Percentiles rank a stretch among this genome's conserved stretches.
These are phyloP conservation scores for Jatropha curcas DNA, from an alignment of 345 rosid species.

Conservation along the genomic window DNA sequence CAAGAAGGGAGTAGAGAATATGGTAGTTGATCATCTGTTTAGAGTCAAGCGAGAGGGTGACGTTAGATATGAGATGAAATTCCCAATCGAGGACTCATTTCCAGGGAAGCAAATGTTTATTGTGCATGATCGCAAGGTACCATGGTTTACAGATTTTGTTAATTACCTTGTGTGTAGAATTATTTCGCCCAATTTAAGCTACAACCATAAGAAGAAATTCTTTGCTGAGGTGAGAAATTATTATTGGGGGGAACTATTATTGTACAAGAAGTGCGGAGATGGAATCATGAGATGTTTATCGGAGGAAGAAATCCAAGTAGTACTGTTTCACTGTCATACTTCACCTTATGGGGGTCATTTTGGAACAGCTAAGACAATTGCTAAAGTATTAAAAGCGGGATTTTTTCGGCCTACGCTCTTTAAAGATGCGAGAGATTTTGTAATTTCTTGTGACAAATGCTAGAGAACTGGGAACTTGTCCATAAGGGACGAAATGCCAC, in stretches of 20 bases:
- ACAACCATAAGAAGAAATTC: not conserved
- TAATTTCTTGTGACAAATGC: not conserved
- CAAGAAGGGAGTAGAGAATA: too few relatives aligned
- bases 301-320: not conserved
- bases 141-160: not conserved
- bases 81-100: not conserved
- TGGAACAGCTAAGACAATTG: not conserved
- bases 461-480: not conserved
- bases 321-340: not conserved
- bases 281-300: not conserved
- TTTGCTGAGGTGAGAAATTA: not conserved
- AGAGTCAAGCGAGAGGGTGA: too few relatives aligned
- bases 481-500: not conserved
- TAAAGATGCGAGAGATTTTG: not conserved
- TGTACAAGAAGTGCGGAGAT: not conserved
- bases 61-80: too few relatives aligned
- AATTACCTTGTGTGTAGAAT: not conserved
- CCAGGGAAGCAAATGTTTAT: not conserved
- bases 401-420: not conserved
- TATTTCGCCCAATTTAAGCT: not conserved
- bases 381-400: not conserved
- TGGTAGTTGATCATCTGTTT: not conserved
- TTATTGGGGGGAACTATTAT: not conserved
- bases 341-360: not conserved
- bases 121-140: not conserved